Evolutionary conservation across 441 rosid species (phyloP), one percentile per base, ranked within the genome.

Genomic region (Oxalis stricta): DNA sequence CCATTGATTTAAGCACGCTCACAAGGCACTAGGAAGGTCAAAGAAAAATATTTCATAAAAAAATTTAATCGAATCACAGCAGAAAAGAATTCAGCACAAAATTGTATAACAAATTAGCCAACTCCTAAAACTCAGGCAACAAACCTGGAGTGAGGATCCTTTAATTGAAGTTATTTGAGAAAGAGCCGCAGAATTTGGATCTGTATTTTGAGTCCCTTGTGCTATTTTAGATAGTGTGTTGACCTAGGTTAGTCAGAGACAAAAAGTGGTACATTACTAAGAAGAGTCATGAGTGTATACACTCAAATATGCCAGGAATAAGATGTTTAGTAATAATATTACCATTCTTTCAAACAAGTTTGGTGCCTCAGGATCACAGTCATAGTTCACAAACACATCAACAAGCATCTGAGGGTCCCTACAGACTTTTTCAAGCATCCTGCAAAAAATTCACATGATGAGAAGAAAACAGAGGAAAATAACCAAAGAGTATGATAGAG

Each of bases 341-440:
- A 93, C 99, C 97, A 80, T 72, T 73, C 96, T 94, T 66, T 93
- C 97, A 78, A 93, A 93, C 71, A 93, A 77, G 72, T 93, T 93
- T 0, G 99, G 88, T 44, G 97, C 93, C 75, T 88, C 93, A 51
- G 84, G 83, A 82, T 88, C 99, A 60, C 99, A 93, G 48, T 93
- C 99, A 62, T 93, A 88, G 61, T 88, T 93, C 62, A 88, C 96
- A 75, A 73, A 93, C 39, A 93, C 77, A 72, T 93, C 99, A 59
- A 88, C 94, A 63, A 93, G 99, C 93, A 84, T 79, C 64, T 93
- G 99, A 50, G 99, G 76, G 73, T 93, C 96, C 62, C 70, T 84
- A 60, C 96, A 88, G 33, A 84, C 86, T 71, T 78, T 87, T 58
- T 93, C 97, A 53, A 93, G 88, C 94, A 84, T 84, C 71, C 97